Evolutionary conservation across 345 rosid genomes (phyloP).

Genomic region (Salix koriyanagi): DNA sequence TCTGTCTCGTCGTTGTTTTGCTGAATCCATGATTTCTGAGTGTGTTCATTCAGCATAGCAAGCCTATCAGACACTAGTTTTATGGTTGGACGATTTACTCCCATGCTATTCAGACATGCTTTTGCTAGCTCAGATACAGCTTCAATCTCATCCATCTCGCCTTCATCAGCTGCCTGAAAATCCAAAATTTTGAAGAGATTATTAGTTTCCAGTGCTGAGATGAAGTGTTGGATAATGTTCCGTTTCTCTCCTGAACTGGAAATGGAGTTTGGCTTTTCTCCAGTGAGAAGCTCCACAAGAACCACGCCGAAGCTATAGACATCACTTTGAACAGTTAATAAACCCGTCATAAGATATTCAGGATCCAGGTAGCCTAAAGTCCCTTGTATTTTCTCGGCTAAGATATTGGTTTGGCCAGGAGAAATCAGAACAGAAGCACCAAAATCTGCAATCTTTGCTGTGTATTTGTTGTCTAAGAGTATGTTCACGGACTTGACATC

Average conservation of each 20-base stretch:
- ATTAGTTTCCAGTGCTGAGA: not conserved
- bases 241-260: not conserved
- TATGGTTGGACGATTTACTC: not conserved
- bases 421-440: constrained; percentile 33
- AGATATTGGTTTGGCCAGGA: not conserved
- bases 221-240: constrained; percentile 12
- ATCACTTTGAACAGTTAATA: constrained; percentile 25
- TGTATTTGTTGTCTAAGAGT: constrained; percentile 25
- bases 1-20: not conserved
- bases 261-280: not conserved
- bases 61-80: not conserved
- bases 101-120: not conserved
- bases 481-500: constrained; percentile 33
- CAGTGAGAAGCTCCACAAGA: constrained; percentile 33
- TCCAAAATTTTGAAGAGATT: not conserved
- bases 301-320: constrained; percentile 36
- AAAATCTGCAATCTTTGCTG: constrained; percentile 36
- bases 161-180: not conserved
- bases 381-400: constrained; percentile 19
- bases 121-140: not conserved
- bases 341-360: constrained; percentile 25
- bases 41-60: not conserved
- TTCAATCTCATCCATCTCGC: not conserved
- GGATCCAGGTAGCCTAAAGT: constrained; percentile 38
- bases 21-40: not conserved